Evolutionary conservation across 106 monocot genomes (phyloP).

Genomic region (Apostasia ramifera): DNA sequence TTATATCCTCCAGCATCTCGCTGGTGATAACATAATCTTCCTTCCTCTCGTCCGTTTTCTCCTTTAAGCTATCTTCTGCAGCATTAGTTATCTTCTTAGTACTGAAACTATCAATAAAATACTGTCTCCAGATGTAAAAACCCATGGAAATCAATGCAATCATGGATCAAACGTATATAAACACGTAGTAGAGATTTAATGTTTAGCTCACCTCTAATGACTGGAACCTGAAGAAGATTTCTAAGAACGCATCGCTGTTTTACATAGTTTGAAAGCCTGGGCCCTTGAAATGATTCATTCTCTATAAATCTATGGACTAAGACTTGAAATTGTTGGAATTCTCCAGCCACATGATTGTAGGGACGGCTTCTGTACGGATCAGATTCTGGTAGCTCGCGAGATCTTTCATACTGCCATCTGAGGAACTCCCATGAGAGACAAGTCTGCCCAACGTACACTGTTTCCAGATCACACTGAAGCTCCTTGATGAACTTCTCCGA

Average conservation of each 20-base stretch:
- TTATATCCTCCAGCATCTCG: constrained; percentile 53
- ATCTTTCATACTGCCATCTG: constrained; percentile 75
- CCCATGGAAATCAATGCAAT: background rate
- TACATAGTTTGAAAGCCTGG: constrained; percentile 56
- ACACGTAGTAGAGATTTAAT: background rate
- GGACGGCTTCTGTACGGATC: constrained; percentile 24
- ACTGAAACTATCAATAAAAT: background rate
- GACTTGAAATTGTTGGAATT: constrained; percentile 85
- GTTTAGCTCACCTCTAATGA: constrained; percentile 46
- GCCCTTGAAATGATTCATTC: constrained; percentile 63
- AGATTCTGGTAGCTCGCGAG: constrained; percentile 37
- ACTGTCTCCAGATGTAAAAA: too few relatives aligned
- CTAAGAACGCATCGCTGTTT: constrained; percentile 43
- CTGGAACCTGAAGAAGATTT: constrained; percentile 76
- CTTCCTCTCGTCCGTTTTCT: constrained; percentile 35
- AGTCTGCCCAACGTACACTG: constrained; percentile 69
- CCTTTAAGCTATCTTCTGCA: constrained; percentile 59
- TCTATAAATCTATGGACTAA: constrained; percentile 60
- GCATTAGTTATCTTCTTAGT: background rate
- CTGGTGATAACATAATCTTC: constrained; percentile 19
- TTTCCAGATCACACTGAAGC: constrained; percentile 54
- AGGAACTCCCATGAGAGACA: constrained; percentile 95
- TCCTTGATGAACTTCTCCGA: constrained; percentile 60
- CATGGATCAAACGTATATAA: background rate
- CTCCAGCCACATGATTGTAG: constrained; percentile 67